Conservation (phyloP, 2,329 filamentous ascomycete species). For the Verticillium albo-atrum region DNA sequence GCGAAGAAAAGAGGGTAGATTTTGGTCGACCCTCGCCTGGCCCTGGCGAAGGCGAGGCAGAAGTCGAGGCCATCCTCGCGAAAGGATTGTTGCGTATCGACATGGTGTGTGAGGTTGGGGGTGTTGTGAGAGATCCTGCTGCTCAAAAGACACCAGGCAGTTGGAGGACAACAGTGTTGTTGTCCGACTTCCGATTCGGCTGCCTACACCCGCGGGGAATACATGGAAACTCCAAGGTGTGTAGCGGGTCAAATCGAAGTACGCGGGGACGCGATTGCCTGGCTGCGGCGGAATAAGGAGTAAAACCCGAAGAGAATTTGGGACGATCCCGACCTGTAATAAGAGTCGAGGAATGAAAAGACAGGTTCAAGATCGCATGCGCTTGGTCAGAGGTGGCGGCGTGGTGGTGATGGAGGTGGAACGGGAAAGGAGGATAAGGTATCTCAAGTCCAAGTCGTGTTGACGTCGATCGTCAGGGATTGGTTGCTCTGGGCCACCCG, state of each 20-base stretch:
- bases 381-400: neutral
- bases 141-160: neutral
- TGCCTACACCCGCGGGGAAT: neutral
- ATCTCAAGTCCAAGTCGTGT: neutral
- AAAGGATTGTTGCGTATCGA: constrained; percentile 81
- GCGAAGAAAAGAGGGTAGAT: constrained; percentile 68
- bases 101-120: constrained; percentile 45
- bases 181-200: neutral
- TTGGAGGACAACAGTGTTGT: neutral
- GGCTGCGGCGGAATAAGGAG: neutral
- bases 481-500: constrained; percentile 20
- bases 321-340: neutral
- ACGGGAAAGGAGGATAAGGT: neutral
- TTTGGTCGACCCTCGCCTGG: constrained; percentile 61
- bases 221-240: neutral
- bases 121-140: constrained; percentile 32
- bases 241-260: neutral
- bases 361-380: neutral
- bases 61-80: constrained; percentile 62
- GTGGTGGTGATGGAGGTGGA: neutral
- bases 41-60: constrained; percentile 62
- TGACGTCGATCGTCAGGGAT: neutral
- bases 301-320: neutral
- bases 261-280: neutral
- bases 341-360: neutral